Evolutionary conservation across 1,284 basidiomycete genomes (phyloP).

Genomic region (Spongispora temasekensis): DNA sequence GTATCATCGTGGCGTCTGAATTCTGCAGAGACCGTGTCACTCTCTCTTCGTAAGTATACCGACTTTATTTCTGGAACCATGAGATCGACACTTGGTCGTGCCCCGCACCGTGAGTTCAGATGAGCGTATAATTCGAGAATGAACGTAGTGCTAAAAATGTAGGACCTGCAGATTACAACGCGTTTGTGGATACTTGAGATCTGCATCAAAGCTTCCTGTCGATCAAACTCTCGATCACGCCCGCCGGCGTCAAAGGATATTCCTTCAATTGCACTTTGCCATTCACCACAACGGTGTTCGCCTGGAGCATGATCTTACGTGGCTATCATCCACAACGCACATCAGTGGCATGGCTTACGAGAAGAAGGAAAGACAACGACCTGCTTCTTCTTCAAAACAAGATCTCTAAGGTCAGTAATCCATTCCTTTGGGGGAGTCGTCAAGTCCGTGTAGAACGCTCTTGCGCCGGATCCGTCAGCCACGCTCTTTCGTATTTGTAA

Average conservation of each 20-base stretch:
- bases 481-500: constrained; percentile 83
- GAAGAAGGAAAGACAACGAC: constrained; percentile 39
- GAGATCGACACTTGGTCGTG: constrained; percentile 1
- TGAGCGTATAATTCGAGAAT: too few species aligned
- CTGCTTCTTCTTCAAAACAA: constrained; percentile 79
- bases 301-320: constrained; percentile 81
- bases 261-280: constrained; percentile 74
- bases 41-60: neutral
- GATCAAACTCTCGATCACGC: constrained; percentile 79
- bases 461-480: constrained; percentile 76
- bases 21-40: neutral
- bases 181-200: neutral
- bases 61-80: constrained; percentile 9
- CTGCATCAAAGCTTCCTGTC: constrained; percentile 58
- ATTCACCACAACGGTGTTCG: constrained; percentile 68
- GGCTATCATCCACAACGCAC: constrained; percentile 45
- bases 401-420: constrained; percentile 72
- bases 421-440: constrained; percentile 73
- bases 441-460: constrained; percentile 71
- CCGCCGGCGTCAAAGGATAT: constrained; percentile 69
- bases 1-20: constrained; percentile 10
- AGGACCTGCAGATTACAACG: neutral
- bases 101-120: neutral
- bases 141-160: too few species aligned
- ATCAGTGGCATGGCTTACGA: neutral